Evolutionary conservation across 495 filamentous ascomycete genomes (phyloP).

Genomic region (Beverwykella pulmonaria): DNA sequence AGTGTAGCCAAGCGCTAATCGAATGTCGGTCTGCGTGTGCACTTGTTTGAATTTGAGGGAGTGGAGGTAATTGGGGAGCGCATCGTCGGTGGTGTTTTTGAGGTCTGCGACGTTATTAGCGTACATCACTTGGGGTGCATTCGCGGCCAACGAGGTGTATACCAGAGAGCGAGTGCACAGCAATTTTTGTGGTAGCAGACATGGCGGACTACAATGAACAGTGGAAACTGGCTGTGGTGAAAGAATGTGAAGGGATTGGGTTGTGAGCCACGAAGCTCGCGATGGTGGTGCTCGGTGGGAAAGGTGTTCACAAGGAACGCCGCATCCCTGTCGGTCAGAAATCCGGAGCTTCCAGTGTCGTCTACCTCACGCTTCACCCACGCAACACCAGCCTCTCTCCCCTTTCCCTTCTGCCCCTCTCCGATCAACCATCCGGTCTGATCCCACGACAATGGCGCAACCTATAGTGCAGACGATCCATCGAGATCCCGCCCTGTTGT

Average conservation of each 20-base stretch:
- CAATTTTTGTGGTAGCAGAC: conserved; percentile 54
- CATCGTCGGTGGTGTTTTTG: conserved; percentile 95
- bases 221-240: conserved; percentile 10
- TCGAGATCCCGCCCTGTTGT: conserved; percentile 98
- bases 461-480: conserved; percentile 91
- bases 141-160: conserved; percentile 23
- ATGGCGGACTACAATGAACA: conserved; percentile 47
- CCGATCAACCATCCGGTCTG: conserved; percentile 1
- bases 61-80: conserved; percentile 87
- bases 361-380: background rate
- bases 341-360: conserved; percentile 23
- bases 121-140: background rate
- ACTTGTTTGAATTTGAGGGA: conserved; percentile 79
- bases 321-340: conserved; percentile 23
- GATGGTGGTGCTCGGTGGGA: conserved; percentile 14
- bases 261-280: conserved; percentile 31
- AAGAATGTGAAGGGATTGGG: conserved; percentile 35
- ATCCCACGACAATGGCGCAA: conserved; percentile 70
- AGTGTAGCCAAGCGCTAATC: conserved; percentile 78
- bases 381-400: background rate
- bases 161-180: conserved; percentile 71
- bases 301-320: conserved; percentile 30
- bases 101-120: conserved; percentile 64
- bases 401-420: background rate
- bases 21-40: conserved; percentile 78